Percentiles rank a stretch among this genome's conserved stretches.
Evolutionary conservation across 2,329 filamentous ascomycete species (phyloP).

Genomic region (Alternaria panax): DNA sequence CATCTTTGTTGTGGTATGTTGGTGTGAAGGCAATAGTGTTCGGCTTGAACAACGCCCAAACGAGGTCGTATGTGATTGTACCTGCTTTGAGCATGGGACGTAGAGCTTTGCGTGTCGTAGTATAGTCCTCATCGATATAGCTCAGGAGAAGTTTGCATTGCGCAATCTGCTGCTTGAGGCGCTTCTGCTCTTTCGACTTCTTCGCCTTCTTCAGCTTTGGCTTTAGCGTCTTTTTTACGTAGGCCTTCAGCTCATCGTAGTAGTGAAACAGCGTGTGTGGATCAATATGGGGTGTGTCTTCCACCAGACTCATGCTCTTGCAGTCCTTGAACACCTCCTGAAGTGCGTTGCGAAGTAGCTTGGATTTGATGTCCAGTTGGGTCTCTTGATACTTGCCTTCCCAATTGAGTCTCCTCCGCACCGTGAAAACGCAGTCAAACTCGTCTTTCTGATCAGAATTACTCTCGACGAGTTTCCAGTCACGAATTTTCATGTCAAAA

Average conservation of each 20-base stretch:
- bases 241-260: constrained; percentile 74
- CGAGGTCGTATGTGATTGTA: constrained; percentile 84
- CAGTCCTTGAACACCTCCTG: constrained; percentile 76
- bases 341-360: constrained; percentile 74
- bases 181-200: constrained; percentile 67
- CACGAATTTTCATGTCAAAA: constrained; percentile 56
- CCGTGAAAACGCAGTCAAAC: constrained; percentile 80
- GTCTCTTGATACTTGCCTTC: constrained; percentile 81
- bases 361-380: constrained; percentile 84
- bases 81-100: constrained; percentile 82
- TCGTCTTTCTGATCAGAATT: constrained; percentile 69
- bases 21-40: constrained; percentile 78
- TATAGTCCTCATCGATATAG: constrained; percentile 84
- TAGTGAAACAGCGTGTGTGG: constrained; percentile 65
- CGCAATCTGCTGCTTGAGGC: constrained; percentile 64
- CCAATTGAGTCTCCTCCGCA: constrained; percentile 82
- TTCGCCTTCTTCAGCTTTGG: constrained; percentile 63
- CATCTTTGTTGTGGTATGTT: constrained; percentile 77
- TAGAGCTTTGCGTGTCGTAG: constrained; percentile 77
- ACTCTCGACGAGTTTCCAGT: constrained; percentile 73
- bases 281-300: constrained; percentile 73
- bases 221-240: constrained; percentile 70
- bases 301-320: constrained; percentile 79
- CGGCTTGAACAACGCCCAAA: constrained; percentile 90
- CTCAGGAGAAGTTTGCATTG: constrained; percentile 76